phyloP scores from a whole-genome alignment of 768 basidiomycete species.

The Vararia minispora region DNA sequence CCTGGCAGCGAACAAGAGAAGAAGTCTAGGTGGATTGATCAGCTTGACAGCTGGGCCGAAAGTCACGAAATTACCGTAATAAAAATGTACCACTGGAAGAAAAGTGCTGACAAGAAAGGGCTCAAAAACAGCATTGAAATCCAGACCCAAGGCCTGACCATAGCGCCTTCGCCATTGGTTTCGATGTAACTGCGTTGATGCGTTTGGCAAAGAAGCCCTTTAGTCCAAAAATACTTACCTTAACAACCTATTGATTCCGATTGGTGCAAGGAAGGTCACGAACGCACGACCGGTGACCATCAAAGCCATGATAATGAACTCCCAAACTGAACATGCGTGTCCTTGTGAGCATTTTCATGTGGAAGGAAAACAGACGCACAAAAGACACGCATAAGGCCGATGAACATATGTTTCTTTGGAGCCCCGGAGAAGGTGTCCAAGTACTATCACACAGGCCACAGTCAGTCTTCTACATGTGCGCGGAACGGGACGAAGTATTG shows the following conservation, averaged over 20 bases:
- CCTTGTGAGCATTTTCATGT: background rate
- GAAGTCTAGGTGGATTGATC: slow-evolving; percentile 22
- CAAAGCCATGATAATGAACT: slow-evolving; percentile 10
- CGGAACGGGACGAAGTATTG: slow-evolving; percentile 21
- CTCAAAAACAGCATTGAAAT: slow-evolving; percentile 25
- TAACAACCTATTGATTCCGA: slow-evolving; percentile 28
- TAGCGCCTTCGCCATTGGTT: slow-evolving; percentile 22
- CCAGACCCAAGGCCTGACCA: slow-evolving; percentile 40
- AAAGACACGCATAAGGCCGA: slow-evolving; percentile 21
- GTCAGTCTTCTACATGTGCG: slow-evolving; percentile 5
- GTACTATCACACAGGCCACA: slow-evolving; percentile 8
- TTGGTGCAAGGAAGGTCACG: slow-evolving; percentile 16
- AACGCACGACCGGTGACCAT: slow-evolving; percentile 14
- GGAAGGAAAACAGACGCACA: slow-evolving; percentile 7
- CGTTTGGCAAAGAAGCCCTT: background rate
- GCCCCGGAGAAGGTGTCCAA: slow-evolving; percentile 26
- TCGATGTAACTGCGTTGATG: slow-evolving; percentile 24
- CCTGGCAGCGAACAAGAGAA: slow-evolving; percentile 36
- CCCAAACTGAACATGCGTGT: slow-evolving; percentile 10
- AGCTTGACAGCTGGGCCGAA: background rate
- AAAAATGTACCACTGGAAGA: slow-evolving; percentile 31
- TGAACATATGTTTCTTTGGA: slow-evolving; percentile 24
- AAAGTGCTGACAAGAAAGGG: slow-evolving; percentile 23
- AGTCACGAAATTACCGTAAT: slow-evolving; percentile 17
- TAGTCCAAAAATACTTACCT: slow-evolving; percentile 15